These are phyloP conservation scores for Coemansia sp. DNA, from an alignment of 192 early-diverging fungal genomes.

Conservation along the genomic window DNA sequence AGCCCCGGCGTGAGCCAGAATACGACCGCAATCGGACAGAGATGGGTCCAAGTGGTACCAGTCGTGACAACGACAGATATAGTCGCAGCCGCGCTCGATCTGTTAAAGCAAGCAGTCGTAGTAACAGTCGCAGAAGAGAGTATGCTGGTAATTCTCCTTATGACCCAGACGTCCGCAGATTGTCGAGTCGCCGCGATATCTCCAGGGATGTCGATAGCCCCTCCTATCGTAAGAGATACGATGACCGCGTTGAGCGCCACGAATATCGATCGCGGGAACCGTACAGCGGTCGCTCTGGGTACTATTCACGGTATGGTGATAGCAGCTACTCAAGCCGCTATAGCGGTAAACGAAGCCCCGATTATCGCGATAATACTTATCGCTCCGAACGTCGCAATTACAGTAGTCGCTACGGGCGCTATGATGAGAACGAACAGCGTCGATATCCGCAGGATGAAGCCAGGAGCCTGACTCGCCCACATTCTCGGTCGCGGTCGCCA, in stretches of 20 bases:
- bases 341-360: constrained; percentile 29
- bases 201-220: too few relatives aligned
- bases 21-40: background rate
- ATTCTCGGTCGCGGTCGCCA: constrained; percentile 36
- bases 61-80: constrained; percentile 5
- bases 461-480: constrained; percentile 6
- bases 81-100: constrained; percentile 18
- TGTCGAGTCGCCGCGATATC: constrained; percentile 17
- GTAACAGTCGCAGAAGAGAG: constrained; percentile 18
- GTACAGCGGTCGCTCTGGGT: constrained; percentile 19
- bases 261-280: constrained; percentile 24
- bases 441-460: background rate
- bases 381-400: constrained; percentile 37
- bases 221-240: constrained; percentile 29
- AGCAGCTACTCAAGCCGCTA: constrained; percentile 16
- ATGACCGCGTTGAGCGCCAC: constrained; percentile 26
- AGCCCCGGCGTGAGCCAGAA: background rate
- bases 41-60: constrained; percentile 11
- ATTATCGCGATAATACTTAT: constrained; percentile 18
- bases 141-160: constrained; percentile 12
- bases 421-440: constrained; percentile 3
- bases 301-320: constrained; percentile 25
- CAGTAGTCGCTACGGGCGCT: constrained; percentile 27
- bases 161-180: constrained; percentile 15
- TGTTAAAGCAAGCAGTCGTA: constrained; percentile 9